phyloP scores from a whole-genome alignment of 2,329 filamentous ascomycete genomes.

The Arthrinium puccinioides region DNA sequence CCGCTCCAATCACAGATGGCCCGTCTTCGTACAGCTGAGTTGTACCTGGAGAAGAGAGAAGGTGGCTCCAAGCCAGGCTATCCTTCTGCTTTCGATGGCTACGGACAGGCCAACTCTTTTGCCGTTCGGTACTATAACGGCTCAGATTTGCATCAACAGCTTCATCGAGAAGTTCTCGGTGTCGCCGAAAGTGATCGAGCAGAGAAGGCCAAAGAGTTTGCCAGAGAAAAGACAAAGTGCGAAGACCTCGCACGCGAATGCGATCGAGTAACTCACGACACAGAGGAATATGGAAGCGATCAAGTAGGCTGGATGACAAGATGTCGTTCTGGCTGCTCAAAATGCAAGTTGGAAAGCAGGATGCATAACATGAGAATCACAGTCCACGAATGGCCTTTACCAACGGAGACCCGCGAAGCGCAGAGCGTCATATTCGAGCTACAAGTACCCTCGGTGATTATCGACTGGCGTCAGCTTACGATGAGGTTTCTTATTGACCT shows the following conservation, averaged over 20 bases:
- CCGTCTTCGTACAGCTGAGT: not conserved
- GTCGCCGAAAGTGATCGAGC: not conserved
- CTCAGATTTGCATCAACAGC: not conserved
- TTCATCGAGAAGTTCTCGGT: not conserved
- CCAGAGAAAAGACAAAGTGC: not conserved
- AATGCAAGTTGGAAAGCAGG: not conserved
- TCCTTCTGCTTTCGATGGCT: not conserved
- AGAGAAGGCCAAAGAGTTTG: not conserved
- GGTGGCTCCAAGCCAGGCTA: not conserved
- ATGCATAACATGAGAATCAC: slow-evolving; percentile 1
- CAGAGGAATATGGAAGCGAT: not conserved
- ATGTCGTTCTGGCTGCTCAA: not conserved
- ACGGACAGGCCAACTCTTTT: not conserved
- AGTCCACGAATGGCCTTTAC: slow-evolving; percentile 4
- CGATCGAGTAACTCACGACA: not conserved
- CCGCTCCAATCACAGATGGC: not conserved
- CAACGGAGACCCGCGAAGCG: not conserved
- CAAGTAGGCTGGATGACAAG: not conserved
- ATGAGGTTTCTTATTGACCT: slow-evolving; percentile 1
- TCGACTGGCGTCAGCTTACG: slow-evolving; percentile 1
- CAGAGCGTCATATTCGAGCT: slow-evolving; percentile 4
- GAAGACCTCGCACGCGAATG: not conserved
- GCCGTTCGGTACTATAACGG: slow-evolving; percentile 1
- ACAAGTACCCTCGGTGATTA: slow-evolving; percentile 1
- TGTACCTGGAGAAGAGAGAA: not conserved